Base-by-base conservation (phyloP, 129 eudicot species). In the Sambucus nigra region DNA sequence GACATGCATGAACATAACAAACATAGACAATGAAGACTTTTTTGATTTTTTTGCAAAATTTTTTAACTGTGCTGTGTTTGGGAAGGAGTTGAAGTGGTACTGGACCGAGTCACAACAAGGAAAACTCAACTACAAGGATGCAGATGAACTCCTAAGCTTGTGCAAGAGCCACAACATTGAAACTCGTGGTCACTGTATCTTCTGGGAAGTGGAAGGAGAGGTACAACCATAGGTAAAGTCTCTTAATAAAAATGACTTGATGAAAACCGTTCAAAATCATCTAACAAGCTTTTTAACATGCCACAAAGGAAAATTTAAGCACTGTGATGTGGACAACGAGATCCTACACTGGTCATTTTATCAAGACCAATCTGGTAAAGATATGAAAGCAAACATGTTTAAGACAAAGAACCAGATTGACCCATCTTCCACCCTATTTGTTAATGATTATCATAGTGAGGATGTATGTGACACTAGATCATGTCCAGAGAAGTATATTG, bases 31-130 rank as follows among this genome's bases (percentile, higher is more conserved):
- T 12, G 98, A 89, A 67, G 95, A 84, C 70, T 89, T 81, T 32
- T 81, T 81, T 1, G 76, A 80, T 1, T 89, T 89, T 73, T 79
- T 89, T 5, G 47, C 61, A 18, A 79, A 81, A 21, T 45, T 76
- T 67, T 89, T 89, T 65, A 85, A 85, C 69, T 89, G 98, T 95
- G 81, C 86, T 2, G 98, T 89, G 25, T 89, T 89, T 31, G 95
- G 81, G 19, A 84, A 81, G 32, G 98, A 89, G 82, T 60, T 89
- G 64, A 89, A 89, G 75, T 89, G 98, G 98, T 81, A 81, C 52
- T 78, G 95, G 95, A 89, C 94, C 2, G 98, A 89, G 57, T 59
- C 98, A 40, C 86, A 84, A 46, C 67, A 74, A 64, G 98, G 95
- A n/a, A 79, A 69, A 48, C 21, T 89, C 21, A 85, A 85, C 69